Percentiles rank a stretch among this genome's conserved stretches.
These are phyloP conservation scores for Scleroderma bovista DNA, from an alignment of 768 basidiomycete species.

Conservation along the genomic window DNA sequence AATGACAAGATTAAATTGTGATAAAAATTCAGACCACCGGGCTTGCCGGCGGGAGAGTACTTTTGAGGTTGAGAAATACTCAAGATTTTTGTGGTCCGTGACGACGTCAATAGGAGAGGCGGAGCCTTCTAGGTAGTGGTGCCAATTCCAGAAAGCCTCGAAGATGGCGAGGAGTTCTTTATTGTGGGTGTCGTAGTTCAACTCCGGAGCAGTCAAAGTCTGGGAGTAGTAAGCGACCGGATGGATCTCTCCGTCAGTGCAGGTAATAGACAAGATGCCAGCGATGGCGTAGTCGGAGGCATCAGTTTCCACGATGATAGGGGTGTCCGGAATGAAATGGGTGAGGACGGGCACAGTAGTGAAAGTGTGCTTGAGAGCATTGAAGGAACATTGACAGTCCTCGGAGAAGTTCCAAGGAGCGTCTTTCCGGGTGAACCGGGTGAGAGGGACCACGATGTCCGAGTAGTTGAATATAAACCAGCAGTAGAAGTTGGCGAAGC, in stretches of 20 bases:
- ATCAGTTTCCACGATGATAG: not conserved
- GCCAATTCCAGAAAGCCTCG: slow-evolving; percentile 29
- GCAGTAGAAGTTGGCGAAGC: not conserved
- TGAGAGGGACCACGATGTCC: not conserved
- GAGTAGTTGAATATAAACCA: not conserved
- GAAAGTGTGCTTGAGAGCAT: not conserved
- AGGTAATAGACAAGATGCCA: not conserved
- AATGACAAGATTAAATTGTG: not conserved
- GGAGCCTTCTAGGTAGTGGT: slow-evolving; percentile 22
- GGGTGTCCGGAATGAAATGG: not conserved
- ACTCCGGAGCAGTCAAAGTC: slow-evolving; percentile 22
- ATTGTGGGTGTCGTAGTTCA: slow-evolving; percentile 39
- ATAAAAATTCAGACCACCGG: not conserved
- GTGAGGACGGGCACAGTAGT: not conserved
- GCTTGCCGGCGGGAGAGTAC: slow-evolving; percentile 8
- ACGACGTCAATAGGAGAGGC: slow-evolving; percentile 7
- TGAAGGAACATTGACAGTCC: not conserved
- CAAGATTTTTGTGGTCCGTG: slow-evolving; percentile 34
- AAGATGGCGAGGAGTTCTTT: slow-evolving; percentile 37
- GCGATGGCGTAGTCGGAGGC: not conserved
- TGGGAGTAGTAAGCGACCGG: slow-evolving; percentile 32
- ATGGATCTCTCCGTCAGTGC: slow-evolving; percentile 14
- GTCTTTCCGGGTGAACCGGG: not conserved
- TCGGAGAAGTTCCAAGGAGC: not conserved
- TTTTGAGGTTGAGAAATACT: slow-evolving; percentile 30